Base-by-base conservation (phyloP, 164 flowering plant genomes). In the Nelumbo lutea region DNA sequence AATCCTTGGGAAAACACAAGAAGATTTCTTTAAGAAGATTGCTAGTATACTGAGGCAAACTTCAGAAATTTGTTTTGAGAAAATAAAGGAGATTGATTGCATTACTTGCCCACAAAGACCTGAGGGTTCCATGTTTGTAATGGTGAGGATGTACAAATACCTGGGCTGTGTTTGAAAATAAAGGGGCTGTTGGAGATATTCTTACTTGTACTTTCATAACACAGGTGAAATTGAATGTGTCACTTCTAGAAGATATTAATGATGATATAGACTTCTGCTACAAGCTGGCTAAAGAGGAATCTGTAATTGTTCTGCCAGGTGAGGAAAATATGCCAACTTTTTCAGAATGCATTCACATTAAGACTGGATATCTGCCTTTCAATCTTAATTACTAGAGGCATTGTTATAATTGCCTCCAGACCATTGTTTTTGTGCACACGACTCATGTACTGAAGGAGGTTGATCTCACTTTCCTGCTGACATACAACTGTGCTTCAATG, bases 1-100 rank as follows among this genome's bases (percentile, higher is more conserved):
- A 7, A 87, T 90, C 52, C 59, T 90, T 39, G 82, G 78, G 80
- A 75, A 80, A 59, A 86, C 96, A 10, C 84, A 87, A 40, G 83
- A 80, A 50, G 70, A 51, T 14, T 86, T 84, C 76, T 83, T 81
- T 72, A 68, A 42, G 61, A 82, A 79, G 67, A 84, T 83, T 15
- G 67, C 78, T 42, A 72, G 76, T 9, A 57, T 79, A 52, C 81
- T 87, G 70, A 83, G 79, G 76, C 81, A 86, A 48, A 52, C 82
- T 9, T 73, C 86, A n/a, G 84, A 85, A 11, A 61, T 85, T 15
- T 86, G 90, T 59, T 83, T 51, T 40, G 75, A 74, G 3, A 66
- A 46, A 60, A 43, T 74, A 9, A 74, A 79, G 70, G 80, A 76
- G 10, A 76, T 81, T 14, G 73, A 73, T 27, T 76, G 75, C 74